These are phyloP conservation scores for Globisporangium paroecandrum DNA, from an alignment of 352 stramenopile genomes.

Conservation along the genomic window DNA sequence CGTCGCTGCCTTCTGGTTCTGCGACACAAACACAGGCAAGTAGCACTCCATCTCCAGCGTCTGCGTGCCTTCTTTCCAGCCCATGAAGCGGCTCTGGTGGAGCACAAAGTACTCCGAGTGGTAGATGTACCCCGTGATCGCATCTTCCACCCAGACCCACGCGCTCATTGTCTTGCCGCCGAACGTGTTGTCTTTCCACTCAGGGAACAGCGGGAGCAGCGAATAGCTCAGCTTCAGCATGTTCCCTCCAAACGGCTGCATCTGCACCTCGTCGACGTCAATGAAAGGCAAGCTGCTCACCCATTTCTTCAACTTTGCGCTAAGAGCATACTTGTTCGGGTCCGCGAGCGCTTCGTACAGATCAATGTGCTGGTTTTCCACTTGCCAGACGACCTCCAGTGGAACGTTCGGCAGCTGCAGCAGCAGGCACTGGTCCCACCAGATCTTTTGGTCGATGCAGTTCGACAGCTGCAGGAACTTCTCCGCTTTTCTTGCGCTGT, in stretches of 20 bases:
- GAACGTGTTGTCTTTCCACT: slow-evolving; percentile 66
- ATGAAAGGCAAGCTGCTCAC: slow-evolving; percentile 63
- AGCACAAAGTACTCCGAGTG: slow-evolving; percentile 91
- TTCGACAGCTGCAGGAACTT: slow-evolving; percentile 97
- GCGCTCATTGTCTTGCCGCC: slow-evolving; percentile 74
- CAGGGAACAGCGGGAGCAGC: slow-evolving; percentile 56
- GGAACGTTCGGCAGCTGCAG: slow-evolving; percentile 91
- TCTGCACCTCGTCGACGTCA: slow-evolving; percentile 55
- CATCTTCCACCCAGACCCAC: slow-evolving; percentile 99
- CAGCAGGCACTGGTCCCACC: slow-evolving; percentile 95
- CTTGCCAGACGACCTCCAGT: slow-evolving; percentile 80
- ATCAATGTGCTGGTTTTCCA: slow-evolving; percentile 79
- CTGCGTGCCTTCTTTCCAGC: slow-evolving; percentile 60
- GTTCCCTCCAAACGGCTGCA: slow-evolving; percentile 95
- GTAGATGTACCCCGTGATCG: slow-evolving; percentile 89
- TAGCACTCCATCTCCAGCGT: slow-evolving; percentile 92
- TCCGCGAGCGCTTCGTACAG: slow-evolving; percentile 56
- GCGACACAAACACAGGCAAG: slow-evolving; percentile 94
- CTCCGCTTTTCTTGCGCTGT: slow-evolving; percentile 80
- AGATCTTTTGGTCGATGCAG: slow-evolving; percentile 96
- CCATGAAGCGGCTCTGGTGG: slow-evolving; percentile 69
- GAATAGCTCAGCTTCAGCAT: slow-evolving; percentile 93
- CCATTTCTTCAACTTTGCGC: slow-evolving; percentile 66
- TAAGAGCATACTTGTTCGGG: slow-evolving; percentile 37
- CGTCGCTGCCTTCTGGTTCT: slow-evolving; percentile 72